A percentile compares a stretch with the other conserved stretches of the same genome.
Conservation (phyloP, 164 flowering plant species). For the Protea cynaroides region DNA sequence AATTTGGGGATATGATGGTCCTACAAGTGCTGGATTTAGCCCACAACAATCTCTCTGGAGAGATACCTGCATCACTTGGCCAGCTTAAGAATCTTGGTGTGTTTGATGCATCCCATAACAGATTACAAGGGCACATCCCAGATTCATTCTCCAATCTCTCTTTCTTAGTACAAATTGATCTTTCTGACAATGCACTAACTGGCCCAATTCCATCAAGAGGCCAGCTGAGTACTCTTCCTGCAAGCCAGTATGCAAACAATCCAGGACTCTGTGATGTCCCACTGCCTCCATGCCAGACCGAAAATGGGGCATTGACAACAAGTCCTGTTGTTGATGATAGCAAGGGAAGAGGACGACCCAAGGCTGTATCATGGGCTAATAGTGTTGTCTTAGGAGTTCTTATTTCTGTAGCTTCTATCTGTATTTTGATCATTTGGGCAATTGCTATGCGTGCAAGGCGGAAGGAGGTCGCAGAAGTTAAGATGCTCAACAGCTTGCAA, state of each 20-base stretch:
- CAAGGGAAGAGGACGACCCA: slow-evolving; percentile 11
- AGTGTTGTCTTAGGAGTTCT: slow-evolving; percentile 67
- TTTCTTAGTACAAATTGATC: slow-evolving; percentile 81
- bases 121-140: slow-evolving; percentile 76
- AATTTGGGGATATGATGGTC: slow-evolving; percentile 70
- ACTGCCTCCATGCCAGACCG: slow-evolving; percentile 48
- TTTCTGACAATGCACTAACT: slow-evolving; percentile 66
- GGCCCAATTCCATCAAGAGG: slow-evolving; percentile 81
- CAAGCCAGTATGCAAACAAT: slow-evolving; percentile 65
- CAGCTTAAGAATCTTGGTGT: slow-evolving; percentile 64
- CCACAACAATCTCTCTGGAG: slow-evolving; percentile 75
- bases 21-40: slow-evolving; percentile 69
- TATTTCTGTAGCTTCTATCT: slow-evolving; percentile 52
- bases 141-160: slow-evolving; percentile 77
- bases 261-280: slow-evolving; percentile 97
- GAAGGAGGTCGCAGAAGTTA: slow-evolving; percentile 52
- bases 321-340: slow-evolving; percentile 9
- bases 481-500: slow-evolving; percentile 68
- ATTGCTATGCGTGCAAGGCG: slow-evolving; percentile 62
- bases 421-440: slow-evolving; percentile 70
- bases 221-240: slow-evolving; percentile 85
- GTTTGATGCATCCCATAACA: slow-evolving; percentile 86
- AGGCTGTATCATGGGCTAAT: slow-evolving; percentile 61
- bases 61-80: slow-evolving; percentile 68
- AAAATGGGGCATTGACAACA: slow-evolving; percentile 15